phyloP scores from a whole-genome alignment of 495 filamentous ascomycete genomes.

The Hypomontagnella monticulosa region DNA sequence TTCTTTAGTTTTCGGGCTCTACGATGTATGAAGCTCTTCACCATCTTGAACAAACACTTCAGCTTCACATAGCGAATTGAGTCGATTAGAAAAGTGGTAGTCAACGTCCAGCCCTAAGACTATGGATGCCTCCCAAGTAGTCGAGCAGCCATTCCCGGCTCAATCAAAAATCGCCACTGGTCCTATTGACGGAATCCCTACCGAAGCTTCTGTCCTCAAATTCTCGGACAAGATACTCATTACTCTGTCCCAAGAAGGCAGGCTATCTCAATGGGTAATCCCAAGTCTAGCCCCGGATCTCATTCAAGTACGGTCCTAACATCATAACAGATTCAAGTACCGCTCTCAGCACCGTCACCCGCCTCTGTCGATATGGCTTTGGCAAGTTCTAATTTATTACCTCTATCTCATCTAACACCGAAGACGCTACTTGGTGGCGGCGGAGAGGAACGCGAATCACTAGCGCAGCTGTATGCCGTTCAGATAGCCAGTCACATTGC shows the following conservation, averaged over 20 bases:
- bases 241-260: slow-evolving; percentile 85
- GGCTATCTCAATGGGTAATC: slow-evolving; percentile 90
- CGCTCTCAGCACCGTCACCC: slow-evolving; percentile 74
- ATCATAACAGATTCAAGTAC: slow-evolving; percentile 79
- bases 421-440: slow-evolving; percentile 90
- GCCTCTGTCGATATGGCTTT: slow-evolving; percentile 64
- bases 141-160: slow-evolving; percentile 75
- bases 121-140: slow-evolving; percentile 38
- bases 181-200: slow-evolving; percentile 71
- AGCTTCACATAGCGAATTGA: no score
- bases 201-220: slow-evolving; percentile 72
- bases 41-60: no score
- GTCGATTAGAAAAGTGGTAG: no score
- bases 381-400: slow-evolving; percentile 67
- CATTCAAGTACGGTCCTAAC: slow-evolving; percentile 1
- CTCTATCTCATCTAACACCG: slow-evolving; percentile 81
- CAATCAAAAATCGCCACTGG: slow-evolving; percentile 72
- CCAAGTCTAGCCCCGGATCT: not conserved
- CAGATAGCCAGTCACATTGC: slow-evolving; percentile 85
- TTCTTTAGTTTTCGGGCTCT: no score
- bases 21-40: no score
- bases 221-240: slow-evolving; percentile 95
- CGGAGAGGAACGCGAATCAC: slow-evolving; percentile 77
- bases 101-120: not conserved
- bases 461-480: slow-evolving; percentile 87